Evolutionary conservation across 306 rosid species (phyloP).

Genomic region (Quercus parvula): DNA sequence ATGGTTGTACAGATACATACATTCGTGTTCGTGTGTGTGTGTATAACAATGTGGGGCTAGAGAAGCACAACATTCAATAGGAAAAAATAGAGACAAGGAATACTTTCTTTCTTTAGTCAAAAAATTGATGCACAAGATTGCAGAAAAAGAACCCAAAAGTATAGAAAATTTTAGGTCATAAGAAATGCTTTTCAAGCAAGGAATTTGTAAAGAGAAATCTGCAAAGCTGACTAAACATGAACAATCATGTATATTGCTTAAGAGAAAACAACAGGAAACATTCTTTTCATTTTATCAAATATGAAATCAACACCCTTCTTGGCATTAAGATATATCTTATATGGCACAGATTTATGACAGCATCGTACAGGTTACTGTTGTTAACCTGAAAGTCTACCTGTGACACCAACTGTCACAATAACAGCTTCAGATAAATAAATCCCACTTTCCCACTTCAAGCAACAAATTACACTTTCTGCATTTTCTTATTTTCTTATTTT

Average conservation of each 20-base stretch:
- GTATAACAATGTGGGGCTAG: background rate
- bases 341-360: background rate
- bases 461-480: background rate
- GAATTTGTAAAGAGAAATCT: background rate
- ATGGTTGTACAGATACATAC: too few species aligned
- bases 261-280: background rate
- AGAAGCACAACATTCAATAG: background rate
- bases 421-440: background rate
- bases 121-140: background rate
- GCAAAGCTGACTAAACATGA: background rate
- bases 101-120: background rate
- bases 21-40: too few species aligned
- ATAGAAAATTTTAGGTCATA: background rate
- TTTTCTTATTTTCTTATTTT: background rate
- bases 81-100: too few species aligned
- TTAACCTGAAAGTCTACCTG: background rate
- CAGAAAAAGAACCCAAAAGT: background rate
- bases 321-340: background rate
- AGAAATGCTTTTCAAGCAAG: background rate
- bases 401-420: background rate
- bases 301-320: background rate
- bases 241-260: background rate
- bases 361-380: background rate
- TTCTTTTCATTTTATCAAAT: background rate
- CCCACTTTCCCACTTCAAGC: background rate